Base-by-base conservation (phyloP, 2,329 filamentous ascomycete genomes). In the Mollisia scopiformis region DNA sequence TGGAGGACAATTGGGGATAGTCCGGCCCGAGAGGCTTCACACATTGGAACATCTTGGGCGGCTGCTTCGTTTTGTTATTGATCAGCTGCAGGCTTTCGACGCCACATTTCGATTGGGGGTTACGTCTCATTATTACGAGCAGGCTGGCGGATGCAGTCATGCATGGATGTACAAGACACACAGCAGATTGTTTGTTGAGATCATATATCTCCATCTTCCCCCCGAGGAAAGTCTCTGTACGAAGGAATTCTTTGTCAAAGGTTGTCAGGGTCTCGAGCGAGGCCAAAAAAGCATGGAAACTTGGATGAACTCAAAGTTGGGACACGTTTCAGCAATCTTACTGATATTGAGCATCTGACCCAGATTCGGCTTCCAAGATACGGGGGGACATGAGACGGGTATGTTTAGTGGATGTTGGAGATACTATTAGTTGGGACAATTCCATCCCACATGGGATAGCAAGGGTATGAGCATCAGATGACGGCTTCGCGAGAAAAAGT, bases 11-110 rank as follows among this genome's bases (percentile, higher is more conserved):
- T 52, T 33, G 31, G 30, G 41, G 51, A 53, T 28, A 54, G 31
- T 56, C 55, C 37, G 30, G 49, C 31, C 31, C 37, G 55, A 51
- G 49, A 43, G 39, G 28, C 23, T 31, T 37, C 33, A 27, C 51
- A 47, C 14, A 21, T 31, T 35, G 51, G 37, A 41, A 51, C 37
- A 47, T 31, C 47, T 11, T 19, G 30, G 28, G 28, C 49, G 49
- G 14, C 49, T 51, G 16, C 43, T 46, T 59, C 37, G 25, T 47
- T 49, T 39, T 33, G 33, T 47, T 37, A 49, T 50, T 35, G 53
- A 62, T 59, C 53, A 57, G 53, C 54, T 57, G 61, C 61, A 59
- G 43, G 50, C 27, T 35, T 37, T 16, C 28, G 31, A 57, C 43
- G 49, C 51, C 51, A 58, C 39, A 47, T n/a, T n/a, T n/a, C n/a